phyloP scores from a whole-genome alignment of 768 basidiomycete genomes.

The Clathrus columnatus region DNA sequence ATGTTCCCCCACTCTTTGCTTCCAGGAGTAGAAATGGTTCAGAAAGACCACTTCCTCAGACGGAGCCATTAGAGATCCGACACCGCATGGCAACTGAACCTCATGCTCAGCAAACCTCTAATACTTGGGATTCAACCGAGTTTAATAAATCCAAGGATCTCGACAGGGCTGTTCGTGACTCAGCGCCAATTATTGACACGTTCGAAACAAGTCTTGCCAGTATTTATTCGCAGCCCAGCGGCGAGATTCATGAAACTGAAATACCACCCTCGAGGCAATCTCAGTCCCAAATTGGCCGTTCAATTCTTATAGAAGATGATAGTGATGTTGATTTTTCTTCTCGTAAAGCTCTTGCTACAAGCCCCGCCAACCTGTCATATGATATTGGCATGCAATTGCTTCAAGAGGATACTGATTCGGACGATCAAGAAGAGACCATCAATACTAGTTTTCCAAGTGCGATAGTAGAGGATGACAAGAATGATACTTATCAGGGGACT shows the following conservation, averaged over 20 bases:
- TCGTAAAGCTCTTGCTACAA: neutral
- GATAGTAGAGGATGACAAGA: neutral
- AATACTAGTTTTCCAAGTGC: neutral
- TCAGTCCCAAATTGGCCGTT: neutral
- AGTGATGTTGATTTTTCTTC: neutral
- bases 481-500: neutral
- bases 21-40: neutral
- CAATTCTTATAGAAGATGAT: neutral
- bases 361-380: conserved; percentile 1
- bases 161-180: neutral
- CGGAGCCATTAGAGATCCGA: neutral
- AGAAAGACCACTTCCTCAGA: neutral
- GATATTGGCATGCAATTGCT: conserved; percentile 66
- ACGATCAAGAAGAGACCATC: neutral
- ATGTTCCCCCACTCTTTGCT: neutral
- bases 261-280: neutral
- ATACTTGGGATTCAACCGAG: neutral
- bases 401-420: conserved; percentile 33
- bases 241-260: neutral
- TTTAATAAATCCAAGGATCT: neutral
- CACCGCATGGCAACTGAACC: neutral
- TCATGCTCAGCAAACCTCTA: neutral
- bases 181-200: neutral
- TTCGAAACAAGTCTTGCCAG: neutral
- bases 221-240: neutral